These are phyloP conservation scores for Apiotrichum akiyoshidainum DNA, from an alignment of 1,284 basidiomycete species.

Conservation along the genomic window DNA sequence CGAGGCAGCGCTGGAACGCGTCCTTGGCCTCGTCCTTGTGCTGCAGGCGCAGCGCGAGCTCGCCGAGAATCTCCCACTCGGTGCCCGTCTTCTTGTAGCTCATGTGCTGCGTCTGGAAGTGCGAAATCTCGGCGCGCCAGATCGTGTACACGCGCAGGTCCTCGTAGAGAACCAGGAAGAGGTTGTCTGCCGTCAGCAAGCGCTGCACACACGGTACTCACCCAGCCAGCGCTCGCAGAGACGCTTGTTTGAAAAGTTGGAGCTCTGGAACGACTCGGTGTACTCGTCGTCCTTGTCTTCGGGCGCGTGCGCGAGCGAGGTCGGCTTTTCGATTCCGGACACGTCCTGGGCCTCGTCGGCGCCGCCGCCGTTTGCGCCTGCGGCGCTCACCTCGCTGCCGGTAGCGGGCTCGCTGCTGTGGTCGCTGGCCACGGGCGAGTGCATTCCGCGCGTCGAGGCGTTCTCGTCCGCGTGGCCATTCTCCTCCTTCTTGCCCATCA, in stretches of 20 bases:
- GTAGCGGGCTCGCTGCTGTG: slow-evolving; percentile 56
- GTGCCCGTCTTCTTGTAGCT: slow-evolving; percentile 93
- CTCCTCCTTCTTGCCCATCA: slow-evolving; percentile 3
- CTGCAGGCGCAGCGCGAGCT: slow-evolving; percentile 83
- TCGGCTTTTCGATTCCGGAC: slow-evolving; percentile 46
- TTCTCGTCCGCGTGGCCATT: slow-evolving; percentile 60
- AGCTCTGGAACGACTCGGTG: slow-evolving; percentile 54
- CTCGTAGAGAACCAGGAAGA: slow-evolving; percentile 99
- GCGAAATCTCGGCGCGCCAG: slow-evolving; percentile 97
- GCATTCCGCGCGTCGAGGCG: slow-evolving; percentile 58
- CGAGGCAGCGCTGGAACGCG: slow-evolving; percentile 90
- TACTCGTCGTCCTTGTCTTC: slow-evolving; percentile 48
- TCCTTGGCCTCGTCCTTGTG: slow-evolving; percentile 98
- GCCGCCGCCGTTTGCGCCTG: too few species aligned
- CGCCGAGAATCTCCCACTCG: slow-evolving; percentile 98
- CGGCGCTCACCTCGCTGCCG: slow-evolving; percentile 56
- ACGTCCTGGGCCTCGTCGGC: neutral
- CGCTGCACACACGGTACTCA: slow-evolving; percentile 8
- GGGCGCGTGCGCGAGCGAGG: slow-evolving; percentile 39
- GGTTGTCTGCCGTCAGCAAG: slow-evolving; percentile 58
- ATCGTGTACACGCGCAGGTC: slow-evolving; percentile 99
- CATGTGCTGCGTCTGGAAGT: slow-evolving; percentile 93
- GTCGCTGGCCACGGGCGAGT: slow-evolving; percentile 11
- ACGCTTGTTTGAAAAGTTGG: slow-evolving; percentile 93
- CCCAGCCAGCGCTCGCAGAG: slow-evolving; percentile 95